Percentiles rank a stretch among this genome's conserved stretches.
Evolutionary conservation across 2,329 filamentous ascomycete genomes (phyloP).

Genomic region (Epichloe bromicola): DNA sequence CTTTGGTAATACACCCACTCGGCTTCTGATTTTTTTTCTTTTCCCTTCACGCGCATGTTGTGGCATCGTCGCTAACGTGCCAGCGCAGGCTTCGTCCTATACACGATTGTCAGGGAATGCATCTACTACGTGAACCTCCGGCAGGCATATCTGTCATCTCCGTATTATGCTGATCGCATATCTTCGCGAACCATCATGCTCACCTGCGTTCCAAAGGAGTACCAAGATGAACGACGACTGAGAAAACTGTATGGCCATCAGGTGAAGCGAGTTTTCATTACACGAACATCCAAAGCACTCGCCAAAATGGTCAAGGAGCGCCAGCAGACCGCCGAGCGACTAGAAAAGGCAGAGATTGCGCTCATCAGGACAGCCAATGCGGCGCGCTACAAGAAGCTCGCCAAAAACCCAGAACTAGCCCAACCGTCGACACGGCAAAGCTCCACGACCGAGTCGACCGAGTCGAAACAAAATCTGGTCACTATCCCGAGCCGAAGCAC

Average conservation of each 20-base stretch:
- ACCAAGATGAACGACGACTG: conserved; percentile 64
- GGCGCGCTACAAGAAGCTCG: conserved; percentile 41
- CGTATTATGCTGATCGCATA: conserved; percentile 69
- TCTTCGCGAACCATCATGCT: conserved; percentile 87
- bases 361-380: conserved; percentile 70
- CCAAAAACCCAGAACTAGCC: not conserved
- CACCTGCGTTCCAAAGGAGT: conserved; percentile 67
- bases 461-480: conserved; percentile 5
- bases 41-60: not conserved
- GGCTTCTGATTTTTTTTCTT: not conserved
- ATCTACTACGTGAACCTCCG: conserved; percentile 88
- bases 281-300: conserved; percentile 61
- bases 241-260: conserved; percentile 70
- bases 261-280: conserved; percentile 76
- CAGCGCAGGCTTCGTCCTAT: conserved; percentile 66
- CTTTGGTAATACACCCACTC: conserved; percentile 27
- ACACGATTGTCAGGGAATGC: conserved; percentile 73
- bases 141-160: conserved; percentile 82
- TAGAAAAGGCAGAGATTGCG: conserved; percentile 79
- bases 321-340: conserved; percentile 63
- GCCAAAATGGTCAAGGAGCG: conserved; percentile 72
- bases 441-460: not conserved
- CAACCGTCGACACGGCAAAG: not conserved
- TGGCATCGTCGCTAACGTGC: not conserved
- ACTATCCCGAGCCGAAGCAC: conserved; percentile 1